Percentiles rank a stretch among this genome's conserved stretches.
phyloP scores from a whole-genome alignment of 2,329 filamentous ascomycete genomes.

The Clarireedia homoeocarpa region DNA sequence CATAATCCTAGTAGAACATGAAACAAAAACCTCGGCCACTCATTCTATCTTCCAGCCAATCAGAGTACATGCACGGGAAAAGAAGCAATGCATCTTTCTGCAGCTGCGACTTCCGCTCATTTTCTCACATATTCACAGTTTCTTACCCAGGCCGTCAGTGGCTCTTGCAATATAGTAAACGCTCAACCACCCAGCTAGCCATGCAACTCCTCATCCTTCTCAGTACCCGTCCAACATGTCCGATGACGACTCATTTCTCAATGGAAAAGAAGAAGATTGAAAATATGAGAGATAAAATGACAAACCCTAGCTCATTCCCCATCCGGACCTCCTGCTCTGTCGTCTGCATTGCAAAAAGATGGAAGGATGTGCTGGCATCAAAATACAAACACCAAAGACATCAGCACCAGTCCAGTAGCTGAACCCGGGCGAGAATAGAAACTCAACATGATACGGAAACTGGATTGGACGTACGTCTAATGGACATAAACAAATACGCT shows the following conservation, averaged over 20 bases:
- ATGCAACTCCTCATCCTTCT: neutral
- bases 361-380: slow-evolving; percentile 11
- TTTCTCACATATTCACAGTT: too few species aligned
- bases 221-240: neutral
- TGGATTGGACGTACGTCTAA: slow-evolving; percentile 8
- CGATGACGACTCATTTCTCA: neutral
- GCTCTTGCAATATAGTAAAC: neutral
- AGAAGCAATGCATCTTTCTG: neutral
- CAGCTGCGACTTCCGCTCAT: too few species aligned
- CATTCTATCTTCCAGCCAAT: neutral
- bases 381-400: slow-evolving; percentile 4
- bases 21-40: slow-evolving; percentile 4
- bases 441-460: slow-evolving; percentile 1
- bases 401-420: slow-evolving; percentile 6
- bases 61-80: neutral
- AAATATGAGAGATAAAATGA: neutral
- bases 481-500: slow-evolving; percentile 4
- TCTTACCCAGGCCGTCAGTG: neutral
- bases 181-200: neutral
- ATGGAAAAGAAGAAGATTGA: neutral
- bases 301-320: neutral
- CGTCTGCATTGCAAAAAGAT: slow-evolving; percentile 6
- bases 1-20: slow-evolving; percentile 7
- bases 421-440: slow-evolving; percentile 7
- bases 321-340: slow-evolving; percentile 1